phyloP scores from a whole-genome alignment of 495 filamentous ascomycete species.

The Annulohypoxylon nitens region DNA sequence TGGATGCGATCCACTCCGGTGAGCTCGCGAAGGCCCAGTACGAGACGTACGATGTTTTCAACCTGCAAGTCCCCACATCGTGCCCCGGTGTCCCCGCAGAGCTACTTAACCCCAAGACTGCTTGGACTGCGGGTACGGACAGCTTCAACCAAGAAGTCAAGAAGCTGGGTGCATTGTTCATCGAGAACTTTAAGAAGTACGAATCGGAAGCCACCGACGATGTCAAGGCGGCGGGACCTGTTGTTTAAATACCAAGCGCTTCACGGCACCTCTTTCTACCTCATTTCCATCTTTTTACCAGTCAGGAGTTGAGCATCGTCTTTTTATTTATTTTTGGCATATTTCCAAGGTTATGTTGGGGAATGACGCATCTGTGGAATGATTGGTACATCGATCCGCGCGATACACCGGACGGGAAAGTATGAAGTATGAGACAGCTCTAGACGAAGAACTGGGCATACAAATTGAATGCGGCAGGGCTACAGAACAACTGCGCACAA shows the following conservation, averaged over 20 bases:
- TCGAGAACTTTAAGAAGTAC: conserved; percentile 98
- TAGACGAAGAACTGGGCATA: conserved; percentile 18
- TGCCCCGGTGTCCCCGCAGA: conserved; percentile 89
- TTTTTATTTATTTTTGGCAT: conserved; percentile 19
- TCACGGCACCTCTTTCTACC: conserved; percentile 17
- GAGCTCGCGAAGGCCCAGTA: conserved; percentile 91
- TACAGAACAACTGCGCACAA: conserved; percentile 28
- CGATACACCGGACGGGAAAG: conserved; percentile 26
- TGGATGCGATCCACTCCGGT: conserved; percentile 96
- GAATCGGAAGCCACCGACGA: conserved; percentile 86
- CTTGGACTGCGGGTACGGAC: conserved; percentile 83
- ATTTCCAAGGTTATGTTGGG: conserved; percentile 7
- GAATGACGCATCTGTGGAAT: conserved; percentile 41
- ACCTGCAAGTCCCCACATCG: conserved; percentile 88
- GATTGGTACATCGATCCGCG: conserved; percentile 11
- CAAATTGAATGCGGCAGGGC: conserved; percentile 28
- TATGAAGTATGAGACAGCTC: conserved; percentile 10
- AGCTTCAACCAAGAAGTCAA: conserved; percentile 88
- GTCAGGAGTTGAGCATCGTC: conserved; percentile 39
- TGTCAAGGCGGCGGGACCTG: conserved; percentile 77
- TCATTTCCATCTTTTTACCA: conserved; percentile 23
- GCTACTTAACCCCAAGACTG: conserved; percentile 93
- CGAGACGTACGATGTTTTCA: conserved; percentile 97
- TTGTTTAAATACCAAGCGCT: conserved; percentile 52
- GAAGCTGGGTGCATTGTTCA: conserved; percentile 88